phyloP scores from a whole-genome alignment of 148 eudicot species.

The Vaccinium corymbosum region DNA sequence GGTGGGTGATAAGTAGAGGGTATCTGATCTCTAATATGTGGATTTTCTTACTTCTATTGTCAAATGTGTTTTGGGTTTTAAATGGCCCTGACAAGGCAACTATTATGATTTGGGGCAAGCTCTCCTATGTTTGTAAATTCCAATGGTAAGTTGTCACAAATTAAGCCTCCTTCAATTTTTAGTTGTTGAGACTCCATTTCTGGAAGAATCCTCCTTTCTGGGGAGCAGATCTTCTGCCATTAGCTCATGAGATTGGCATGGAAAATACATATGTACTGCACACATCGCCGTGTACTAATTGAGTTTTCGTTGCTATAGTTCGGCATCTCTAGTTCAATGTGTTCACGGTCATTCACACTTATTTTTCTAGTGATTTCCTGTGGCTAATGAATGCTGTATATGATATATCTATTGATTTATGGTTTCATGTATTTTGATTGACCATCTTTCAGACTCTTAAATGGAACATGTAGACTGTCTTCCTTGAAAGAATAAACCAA shows the following conservation, averaged over 20 bases:
- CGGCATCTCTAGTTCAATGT: neutral
- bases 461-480: neutral
- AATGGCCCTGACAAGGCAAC: neutral
- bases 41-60: neutral
- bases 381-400: neutral
- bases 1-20: neutral
- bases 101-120: slow-evolving; percentile 1
- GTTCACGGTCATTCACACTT: neutral
- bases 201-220: neutral
- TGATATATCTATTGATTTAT: too few species aligned
- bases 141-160: neutral
- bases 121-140: neutral
- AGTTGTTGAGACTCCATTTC: neutral
- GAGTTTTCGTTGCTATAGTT: neutral
- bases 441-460: too few species aligned
- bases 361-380: neutral
- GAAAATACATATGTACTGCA: neutral
- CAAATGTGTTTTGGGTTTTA: neutral
- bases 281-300: neutral
- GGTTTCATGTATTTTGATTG: too few species aligned
- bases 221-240: neutral
- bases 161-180: neutral
- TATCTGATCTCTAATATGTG: neutral
- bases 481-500: neutral
- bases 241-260: slow-evolving; percentile 1